A percentile compares a stretch with the other conserved stretches of the same genome.
Conservation (phyloP, 139 green algal species). For the Gonium pectorale region DNA sequence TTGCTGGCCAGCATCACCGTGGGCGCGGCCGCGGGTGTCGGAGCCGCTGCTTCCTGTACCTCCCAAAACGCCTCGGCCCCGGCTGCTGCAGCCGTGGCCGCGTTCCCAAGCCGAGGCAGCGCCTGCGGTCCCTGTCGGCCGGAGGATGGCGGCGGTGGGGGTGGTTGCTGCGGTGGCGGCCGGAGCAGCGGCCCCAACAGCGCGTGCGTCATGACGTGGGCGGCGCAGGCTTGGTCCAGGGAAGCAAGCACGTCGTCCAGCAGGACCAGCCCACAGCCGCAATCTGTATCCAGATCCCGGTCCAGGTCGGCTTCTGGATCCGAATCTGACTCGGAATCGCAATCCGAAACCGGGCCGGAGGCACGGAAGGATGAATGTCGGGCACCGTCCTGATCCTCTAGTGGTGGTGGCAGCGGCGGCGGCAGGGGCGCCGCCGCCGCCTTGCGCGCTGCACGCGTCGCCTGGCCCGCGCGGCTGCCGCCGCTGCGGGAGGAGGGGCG, state of each 20-base stretch:
- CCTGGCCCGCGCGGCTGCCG: too few species aligned
- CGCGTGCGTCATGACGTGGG: slow-evolving; percentile 47
- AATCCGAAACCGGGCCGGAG: too few species aligned
- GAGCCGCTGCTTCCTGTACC: too few species aligned
- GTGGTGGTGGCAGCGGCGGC: not conserved
- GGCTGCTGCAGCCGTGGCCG: too few species aligned
- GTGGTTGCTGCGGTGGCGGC: not conserved
- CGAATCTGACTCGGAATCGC: too few species aligned
- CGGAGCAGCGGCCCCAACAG: slow-evolving; percentile 49
- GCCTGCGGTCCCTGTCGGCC: too few species aligned
- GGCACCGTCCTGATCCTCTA: too few species aligned
- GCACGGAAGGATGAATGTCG: too few species aligned
- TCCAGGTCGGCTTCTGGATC: not conserved
- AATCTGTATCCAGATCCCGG: not conserved
- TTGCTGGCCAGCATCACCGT: slow-evolving; percentile 70
- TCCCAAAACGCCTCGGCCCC: too few species aligned
- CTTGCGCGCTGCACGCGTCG: not conserved
- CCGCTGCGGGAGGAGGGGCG: too few species aligned
- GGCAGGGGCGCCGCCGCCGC: too few species aligned
- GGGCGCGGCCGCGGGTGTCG: not conserved
- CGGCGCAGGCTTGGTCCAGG: slow-evolving; percentile 66
- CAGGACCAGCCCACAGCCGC: slow-evolving; percentile 52
- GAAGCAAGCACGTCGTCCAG: slow-evolving; percentile 78
- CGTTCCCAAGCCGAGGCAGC: too few species aligned
- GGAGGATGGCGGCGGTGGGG: not conserved